These are phyloP conservation scores for Dactylonectria macrodidyma DNA, from an alignment of 2,329 filamentous ascomycete species.

Conservation along the genomic window DNA sequence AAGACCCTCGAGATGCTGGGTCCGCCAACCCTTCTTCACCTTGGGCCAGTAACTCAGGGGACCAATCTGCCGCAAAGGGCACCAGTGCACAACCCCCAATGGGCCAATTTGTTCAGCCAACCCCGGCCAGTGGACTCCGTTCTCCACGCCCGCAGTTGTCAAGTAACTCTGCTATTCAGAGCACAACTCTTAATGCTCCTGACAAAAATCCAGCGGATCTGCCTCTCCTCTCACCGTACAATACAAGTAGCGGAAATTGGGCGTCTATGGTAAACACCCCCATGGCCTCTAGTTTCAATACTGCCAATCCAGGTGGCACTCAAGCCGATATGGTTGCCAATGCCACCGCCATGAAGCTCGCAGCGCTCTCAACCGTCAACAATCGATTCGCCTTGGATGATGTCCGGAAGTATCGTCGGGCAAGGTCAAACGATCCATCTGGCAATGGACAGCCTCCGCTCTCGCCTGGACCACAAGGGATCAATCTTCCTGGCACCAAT, in stretches of 20 bases:
- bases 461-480: slow-evolving; percentile 75
- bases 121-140: slow-evolving; percentile 80
- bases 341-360: slow-evolving; percentile 98
- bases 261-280: slow-evolving; percentile 98
- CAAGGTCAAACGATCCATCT: slow-evolving; percentile 88
- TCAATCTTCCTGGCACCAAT: slow-evolving; percentile 78
- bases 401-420: slow-evolving; percentile 94
- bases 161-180: slow-evolving; percentile 82
- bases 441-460: slow-evolving; percentile 73
- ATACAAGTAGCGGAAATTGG: slow-evolving; percentile 90
- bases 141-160: slow-evolving; percentile 83
- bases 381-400: slow-evolving; percentile 98
- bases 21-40: slow-evolving; percentile 70
- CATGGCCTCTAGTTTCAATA: slow-evolving; percentile 89
- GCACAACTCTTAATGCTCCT: slow-evolving; percentile 80
- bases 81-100: slow-evolving; percentile 86
- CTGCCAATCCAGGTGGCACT: slow-evolving; percentile 65
- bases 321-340: slow-evolving; percentile 99
- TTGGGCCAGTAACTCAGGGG: slow-evolving; percentile 76
- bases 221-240: slow-evolving; percentile 88
- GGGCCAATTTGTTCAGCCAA: slow-evolving; percentile 94
- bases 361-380: slow-evolving; percentile 96
- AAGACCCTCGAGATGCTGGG: slow-evolving; percentile 51
- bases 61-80: slow-evolving; percentile 76
- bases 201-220: slow-evolving; percentile 80